Evolutionary conservation across 208 protist species (phyloP).

Genomic region (Crithidia fasciculata): DNA sequence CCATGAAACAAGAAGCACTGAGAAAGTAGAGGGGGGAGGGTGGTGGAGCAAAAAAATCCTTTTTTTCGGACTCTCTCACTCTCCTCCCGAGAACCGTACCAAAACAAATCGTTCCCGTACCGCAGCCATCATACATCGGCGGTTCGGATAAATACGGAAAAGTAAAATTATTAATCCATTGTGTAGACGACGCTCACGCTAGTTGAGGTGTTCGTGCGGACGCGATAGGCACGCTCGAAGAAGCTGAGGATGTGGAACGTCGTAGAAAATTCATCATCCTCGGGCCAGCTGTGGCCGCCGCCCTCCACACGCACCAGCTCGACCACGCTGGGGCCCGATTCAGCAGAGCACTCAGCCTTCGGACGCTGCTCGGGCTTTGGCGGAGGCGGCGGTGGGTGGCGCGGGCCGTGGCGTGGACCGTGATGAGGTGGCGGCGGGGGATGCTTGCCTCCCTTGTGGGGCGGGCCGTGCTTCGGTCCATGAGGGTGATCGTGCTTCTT

Average conservation of each 20-base stretch:
- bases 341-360: neutral
- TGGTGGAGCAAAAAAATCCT: too few relatives aligned
- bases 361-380: neutral
- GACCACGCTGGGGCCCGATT: slow-evolving; percentile 30
- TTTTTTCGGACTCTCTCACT: too few relatives aligned
- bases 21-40: too few relatives aligned
- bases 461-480: neutral
- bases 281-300: slow-evolving; percentile 56
- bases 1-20: too few relatives aligned
- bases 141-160: too few relatives aligned
- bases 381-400: too few relatives aligned
- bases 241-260: slow-evolving; percentile 77
- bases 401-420: neutral
- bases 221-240: slow-evolving; percentile 43
- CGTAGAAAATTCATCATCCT: slow-evolving; percentile 60
- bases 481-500: neutral
- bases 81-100: too few relatives aligned
- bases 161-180: neutral
- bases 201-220: slow-evolving; percentile 21
- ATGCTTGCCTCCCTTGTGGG: too few relatives aligned
- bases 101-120: too few relatives aligned
- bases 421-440: neutral
- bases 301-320: slow-evolving; percentile 63
- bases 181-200: too few relatives aligned
- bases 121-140: too few relatives aligned